A percentile compares a stretch with the other conserved stretches of the same genome.
Evolutionary conservation across 208 protist species (phyloP).

Genomic region (Acanthamoeba sp.): DNA sequence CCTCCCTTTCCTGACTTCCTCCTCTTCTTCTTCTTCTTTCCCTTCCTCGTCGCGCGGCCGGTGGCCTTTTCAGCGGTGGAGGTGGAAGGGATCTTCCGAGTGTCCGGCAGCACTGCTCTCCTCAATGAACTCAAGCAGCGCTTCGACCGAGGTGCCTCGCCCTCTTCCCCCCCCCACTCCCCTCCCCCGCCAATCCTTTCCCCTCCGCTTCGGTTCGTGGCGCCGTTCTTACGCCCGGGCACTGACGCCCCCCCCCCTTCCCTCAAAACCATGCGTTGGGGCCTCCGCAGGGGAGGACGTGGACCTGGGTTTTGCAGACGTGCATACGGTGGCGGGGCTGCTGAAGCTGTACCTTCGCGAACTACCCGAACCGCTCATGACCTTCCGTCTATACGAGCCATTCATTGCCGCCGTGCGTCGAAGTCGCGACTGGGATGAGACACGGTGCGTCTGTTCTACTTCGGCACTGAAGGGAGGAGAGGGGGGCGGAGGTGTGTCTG

Average conservation of each 20-base stretch:
- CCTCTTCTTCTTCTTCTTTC: not conserved
- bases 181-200: too few relatives aligned
- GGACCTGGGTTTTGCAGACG: conserved; percentile 71
- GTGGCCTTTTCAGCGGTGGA: not conserved
- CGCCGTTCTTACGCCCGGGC: too few relatives aligned
- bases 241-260: not conserved
- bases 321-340: conserved; percentile 78
- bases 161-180: too few relatives aligned
- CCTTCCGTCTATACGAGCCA: not conserved
- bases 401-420: conserved; percentile 5
- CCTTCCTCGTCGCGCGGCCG: not conserved
- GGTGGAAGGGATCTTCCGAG: conserved; percentile 79
- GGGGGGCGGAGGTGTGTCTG: too few relatives aligned
- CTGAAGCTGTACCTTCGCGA: conserved; percentile 79
- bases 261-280: not conserved
- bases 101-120: conserved; percentile 75
- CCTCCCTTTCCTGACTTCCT: too few relatives aligned
- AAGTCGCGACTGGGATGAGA: not conserved
- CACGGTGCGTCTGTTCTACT: too few relatives aligned
- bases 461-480: too few relatives aligned
- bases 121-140: conserved; percentile 75
- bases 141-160: conserved; percentile 77
- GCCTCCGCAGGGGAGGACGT: conserved; percentile 50
- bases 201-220: too few relatives aligned
- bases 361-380: conserved; percentile 73